These are phyloP conservation scores for Ascochyta fabae DNA, from an alignment of 2,329 filamentous ascomycete genomes.

Conservation along the genomic window DNA sequence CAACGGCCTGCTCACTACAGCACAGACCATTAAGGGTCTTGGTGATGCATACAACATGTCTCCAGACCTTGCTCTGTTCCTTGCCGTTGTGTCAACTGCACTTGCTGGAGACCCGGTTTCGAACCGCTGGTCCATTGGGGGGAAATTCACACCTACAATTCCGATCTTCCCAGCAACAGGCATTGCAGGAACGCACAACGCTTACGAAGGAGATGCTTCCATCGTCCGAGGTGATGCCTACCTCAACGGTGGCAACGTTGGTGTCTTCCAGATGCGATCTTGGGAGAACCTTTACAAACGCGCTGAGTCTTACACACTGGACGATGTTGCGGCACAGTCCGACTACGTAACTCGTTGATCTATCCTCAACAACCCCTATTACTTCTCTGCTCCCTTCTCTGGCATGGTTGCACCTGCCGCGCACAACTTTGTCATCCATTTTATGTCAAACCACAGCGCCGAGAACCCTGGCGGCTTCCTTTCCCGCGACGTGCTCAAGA, in stretches of 20 bases:
- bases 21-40: conserved; percentile 21
- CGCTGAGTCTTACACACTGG: conserved; percentile 21
- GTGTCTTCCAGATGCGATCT: conserved; percentile 27
- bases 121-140: conserved; percentile 23
- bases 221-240: conserved; percentile 27
- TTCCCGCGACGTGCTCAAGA: conserved; percentile 25
- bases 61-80: conserved; percentile 19
- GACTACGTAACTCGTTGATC: conserved; percentile 26
- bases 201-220: conserved; percentile 29
- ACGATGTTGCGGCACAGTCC: conserved; percentile 22
- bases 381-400: conserved; percentile 25
- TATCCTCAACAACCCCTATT: conserved; percentile 26
- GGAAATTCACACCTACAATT: conserved; percentile 20
- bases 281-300: conserved; percentile 20
- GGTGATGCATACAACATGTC: conserved; percentile 24
- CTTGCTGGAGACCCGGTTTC: conserved; percentile 23
- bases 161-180: conserved; percentile 23
- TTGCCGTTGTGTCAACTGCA: conserved; percentile 21
- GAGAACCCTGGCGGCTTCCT: conserved; percentile 30
- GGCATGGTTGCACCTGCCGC: conserved; percentile 27
- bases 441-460: conserved; percentile 30
- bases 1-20: conserved; percentile 30
- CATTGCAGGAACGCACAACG: conserved; percentile 24
- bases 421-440: conserved; percentile 26
- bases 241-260: conserved; percentile 21